Evolutionary conservation across 2,329 filamentous ascomycete species (phyloP), one percentile per base, ranked within the genome.

Genomic region (Fusarium heterosporum): DNA sequence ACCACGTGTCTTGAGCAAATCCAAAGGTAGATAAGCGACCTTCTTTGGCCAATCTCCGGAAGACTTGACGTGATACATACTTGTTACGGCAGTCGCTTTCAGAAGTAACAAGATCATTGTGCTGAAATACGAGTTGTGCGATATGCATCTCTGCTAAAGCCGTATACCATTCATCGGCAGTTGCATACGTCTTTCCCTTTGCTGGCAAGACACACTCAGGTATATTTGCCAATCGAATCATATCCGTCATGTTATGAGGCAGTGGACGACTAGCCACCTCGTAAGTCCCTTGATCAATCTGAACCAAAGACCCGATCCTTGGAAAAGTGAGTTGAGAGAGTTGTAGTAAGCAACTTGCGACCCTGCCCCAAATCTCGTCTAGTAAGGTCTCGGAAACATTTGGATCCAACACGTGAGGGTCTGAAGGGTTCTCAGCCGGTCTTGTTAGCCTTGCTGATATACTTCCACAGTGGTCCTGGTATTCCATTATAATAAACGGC

Each of bases 71-170:
- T 6, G 79, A 76, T 4, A 81, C 74, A 50, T 81, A 82, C 57
- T 83, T 82, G 26, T 77, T 78, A 6, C 78, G 73, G 46, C 75
- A 79, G 55, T 83, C 80, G 14, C 79, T 77, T 25, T 75, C 78
- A 3, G 74, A 72, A 0, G 58, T 52, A 4, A 81, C 69, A 1
- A 76, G 65, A 39, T 81, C 75, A 60, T 82, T 81, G 47, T 76
- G 77, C 64, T 83, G 79, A 52, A 80, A 80, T 11, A 74, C 17
- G 4, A 82, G 71, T 16, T 79, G 77, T 22, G 70, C 71, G 8
- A 84, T 68, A 40, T 84, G 77, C 62, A 81, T 74, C 7, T 81
- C 76, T 4, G 80, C 78, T 8, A 83, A 69, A 1, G 73, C 74
- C 17, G 51, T 47, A 39, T 78, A 80, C 73, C 80, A 83, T 9